Conservation (phyloP, 106 monocot genomes). For the Dendrobium catenatum region DNA sequence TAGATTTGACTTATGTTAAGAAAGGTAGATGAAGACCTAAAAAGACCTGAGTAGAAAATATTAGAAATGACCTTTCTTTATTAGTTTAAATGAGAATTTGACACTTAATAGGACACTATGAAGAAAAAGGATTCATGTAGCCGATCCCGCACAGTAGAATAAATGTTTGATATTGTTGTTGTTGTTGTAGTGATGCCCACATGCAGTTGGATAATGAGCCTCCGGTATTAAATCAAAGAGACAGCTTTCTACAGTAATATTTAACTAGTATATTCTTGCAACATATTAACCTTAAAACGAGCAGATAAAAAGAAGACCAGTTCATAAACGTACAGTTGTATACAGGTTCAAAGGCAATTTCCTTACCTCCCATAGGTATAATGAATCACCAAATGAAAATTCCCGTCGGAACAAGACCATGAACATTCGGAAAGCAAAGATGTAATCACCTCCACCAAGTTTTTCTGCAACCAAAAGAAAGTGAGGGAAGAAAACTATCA, state of each 20-base stretch:
- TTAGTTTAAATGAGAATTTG: too few species aligned
- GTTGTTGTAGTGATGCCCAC: neutral
- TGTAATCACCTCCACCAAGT: slow-evolving; percentile 86
- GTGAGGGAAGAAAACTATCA: neutral
- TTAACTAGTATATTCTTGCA: neutral
- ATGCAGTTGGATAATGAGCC: neutral
- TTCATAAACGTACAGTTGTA: neutral
- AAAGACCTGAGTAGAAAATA: too few species aligned
- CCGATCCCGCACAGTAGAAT: too few species aligned
- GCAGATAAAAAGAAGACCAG: neutral
- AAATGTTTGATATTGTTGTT: too few species aligned
- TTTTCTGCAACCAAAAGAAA: slow-evolving; percentile 36
- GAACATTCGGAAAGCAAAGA: slow-evolving; percentile 92
- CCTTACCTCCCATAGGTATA: slow-evolving; percentile 83
- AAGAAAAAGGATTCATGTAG: too few species aligned
- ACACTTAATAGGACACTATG: too few species aligned
- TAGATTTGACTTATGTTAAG: too few species aligned
- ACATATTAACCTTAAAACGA: neutral
- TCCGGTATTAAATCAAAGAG: neutral
- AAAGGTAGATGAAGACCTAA: too few species aligned
- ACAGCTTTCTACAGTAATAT: neutral
- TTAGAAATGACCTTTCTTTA: too few species aligned
- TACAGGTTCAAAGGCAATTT: neutral
- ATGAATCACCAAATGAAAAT: slow-evolving; percentile 85
- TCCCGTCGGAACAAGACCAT: slow-evolving; percentile 93